phyloP scores from a whole-genome alignment of 257 asterid genomes.

The Scutellaria galericulata region DNA sequence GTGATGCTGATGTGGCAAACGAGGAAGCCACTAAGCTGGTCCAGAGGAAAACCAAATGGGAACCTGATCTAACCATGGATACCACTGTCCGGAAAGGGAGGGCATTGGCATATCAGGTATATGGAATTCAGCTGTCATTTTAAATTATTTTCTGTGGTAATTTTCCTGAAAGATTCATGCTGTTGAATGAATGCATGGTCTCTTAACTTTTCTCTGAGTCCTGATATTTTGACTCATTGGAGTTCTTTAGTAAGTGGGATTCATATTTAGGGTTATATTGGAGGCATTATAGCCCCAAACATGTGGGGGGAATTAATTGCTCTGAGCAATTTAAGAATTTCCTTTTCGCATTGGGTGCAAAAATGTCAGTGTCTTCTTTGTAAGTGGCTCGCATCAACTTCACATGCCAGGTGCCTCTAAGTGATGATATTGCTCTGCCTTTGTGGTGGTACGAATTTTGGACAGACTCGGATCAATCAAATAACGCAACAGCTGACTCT shows the following conservation, averaged over 20 bases:
- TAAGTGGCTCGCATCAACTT: constrained; percentile 62
- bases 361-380: constrained; percentile 54
- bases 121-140: constrained; percentile 23
- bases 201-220: constrained; percentile 11
- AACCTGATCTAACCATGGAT: constrained; percentile 77
- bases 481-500: constrained; percentile 69
- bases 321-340: constrained; percentile 47
- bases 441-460: constrained; percentile 75
- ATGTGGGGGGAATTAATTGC: constrained; percentile 44
- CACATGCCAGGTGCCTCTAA: constrained; percentile 60
- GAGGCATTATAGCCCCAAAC: constrained; percentile 40
- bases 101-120: constrained; percentile 89
- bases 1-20: constrained; percentile 49
- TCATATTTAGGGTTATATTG: constrained; percentile 30
- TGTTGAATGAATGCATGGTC: background rate
- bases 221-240: background rate
- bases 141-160: background rate
- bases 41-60: constrained; percentile 93
- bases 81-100: constrained; percentile 75
- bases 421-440: constrained; percentile 76
- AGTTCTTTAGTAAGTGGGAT: constrained; percentile 32
- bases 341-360: constrained; percentile 50
- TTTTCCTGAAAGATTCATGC: background rate
- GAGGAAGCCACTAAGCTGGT: constrained; percentile 59
- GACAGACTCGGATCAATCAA: constrained; percentile 90